Conservation (phyloP, 371 early-diverging fungal species). For the Apophysomyces trapeziformis region DNA sequence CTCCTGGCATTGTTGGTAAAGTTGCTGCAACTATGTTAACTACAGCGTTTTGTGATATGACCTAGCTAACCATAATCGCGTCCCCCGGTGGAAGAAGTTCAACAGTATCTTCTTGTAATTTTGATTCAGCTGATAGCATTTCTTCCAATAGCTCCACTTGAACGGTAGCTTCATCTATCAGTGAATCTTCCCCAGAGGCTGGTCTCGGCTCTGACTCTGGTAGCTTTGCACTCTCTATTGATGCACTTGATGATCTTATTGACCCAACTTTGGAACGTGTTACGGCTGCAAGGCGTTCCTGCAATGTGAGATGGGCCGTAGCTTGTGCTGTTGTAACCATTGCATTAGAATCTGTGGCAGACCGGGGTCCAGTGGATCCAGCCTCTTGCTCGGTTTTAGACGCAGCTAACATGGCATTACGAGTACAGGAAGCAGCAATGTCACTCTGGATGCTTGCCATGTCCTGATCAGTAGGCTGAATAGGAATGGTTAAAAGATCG, state of each 20-base stretch:
- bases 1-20: slow-evolving; percentile 42
- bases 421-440: slow-evolving; percentile 69
- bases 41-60: neutral
- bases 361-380: slow-evolving; percentile 30
- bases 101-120: slow-evolving; percentile 20
- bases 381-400: slow-evolving; percentile 15
- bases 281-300: slow-evolving; percentile 48
- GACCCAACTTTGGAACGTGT: slow-evolving; percentile 29
- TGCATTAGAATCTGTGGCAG: slow-evolving; percentile 30
- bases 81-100: slow-evolving; percentile 21
- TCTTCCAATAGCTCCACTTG: slow-evolving; percentile 27
- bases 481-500: neutral
- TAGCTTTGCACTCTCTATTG: slow-evolving; percentile 5
- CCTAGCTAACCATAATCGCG: slow-evolving; percentile 26
- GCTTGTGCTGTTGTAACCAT: slow-evolving; percentile 44
- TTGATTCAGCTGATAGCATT: slow-evolving; percentile 24
- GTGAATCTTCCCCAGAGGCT: neutral
- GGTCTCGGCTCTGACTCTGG: slow-evolving; percentile 7
- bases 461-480: slow-evolving; percentile 66
- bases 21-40: slow-evolving; percentile 29
- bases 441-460: slow-evolving; percentile 69
- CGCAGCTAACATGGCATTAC: slow-evolving; percentile 63
- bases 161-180: slow-evolving; percentile 11
- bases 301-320: slow-evolving; percentile 43
- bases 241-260: slow-evolving; percentile 9